Conservation (phyloP, 2,329 filamentous ascomycete species). For the Diplodia corticola region DNA sequence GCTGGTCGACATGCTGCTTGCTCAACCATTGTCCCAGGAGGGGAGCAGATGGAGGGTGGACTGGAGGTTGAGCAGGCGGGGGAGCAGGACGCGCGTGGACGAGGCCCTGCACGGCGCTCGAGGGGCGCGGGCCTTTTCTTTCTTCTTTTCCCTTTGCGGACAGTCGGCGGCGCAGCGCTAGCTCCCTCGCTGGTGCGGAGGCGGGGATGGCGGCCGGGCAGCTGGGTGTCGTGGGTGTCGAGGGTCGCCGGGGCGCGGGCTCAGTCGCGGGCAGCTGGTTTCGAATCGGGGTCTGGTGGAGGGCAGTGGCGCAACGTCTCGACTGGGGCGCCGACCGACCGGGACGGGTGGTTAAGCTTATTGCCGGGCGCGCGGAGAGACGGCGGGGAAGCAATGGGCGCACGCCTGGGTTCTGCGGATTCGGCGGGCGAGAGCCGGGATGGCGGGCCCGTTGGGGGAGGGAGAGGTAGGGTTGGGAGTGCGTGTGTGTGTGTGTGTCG, state of each 20-base stretch:
- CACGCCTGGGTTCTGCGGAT: too few species aligned
- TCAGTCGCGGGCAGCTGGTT: neutral
- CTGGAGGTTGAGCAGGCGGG: neutral
- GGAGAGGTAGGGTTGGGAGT: neutral
- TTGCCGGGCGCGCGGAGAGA: neutral
- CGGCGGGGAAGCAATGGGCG: neutral
- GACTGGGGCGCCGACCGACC: slow-evolving; percentile 5
- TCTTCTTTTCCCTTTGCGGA: neutral
- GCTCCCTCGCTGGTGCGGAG: neutral
- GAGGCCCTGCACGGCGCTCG: neutral
- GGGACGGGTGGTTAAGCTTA: slow-evolving; percentile 18
- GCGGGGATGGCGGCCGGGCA: neutral
- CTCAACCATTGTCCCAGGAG: slow-evolving; percentile 21
- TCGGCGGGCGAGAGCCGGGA: neutral
- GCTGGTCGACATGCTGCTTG: slow-evolving; percentile 23
- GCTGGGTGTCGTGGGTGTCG: too few species aligned
- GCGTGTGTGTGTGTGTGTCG: neutral
- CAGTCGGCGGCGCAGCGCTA: neutral
- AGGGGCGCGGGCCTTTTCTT: neutral
- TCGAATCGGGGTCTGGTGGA: slow-evolving; percentile 2
- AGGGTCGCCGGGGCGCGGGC: neutral
- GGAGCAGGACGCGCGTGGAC: slow-evolving; percentile 1
- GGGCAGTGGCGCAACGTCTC: slow-evolving; percentile 6
- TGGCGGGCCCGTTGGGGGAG: neutral
- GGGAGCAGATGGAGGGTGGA: neutral